These are phyloP conservation scores for Cordyceps cateniannulata DNA, from an alignment of 2,329 filamentous ascomycete genomes.

Conservation along the genomic window DNA sequence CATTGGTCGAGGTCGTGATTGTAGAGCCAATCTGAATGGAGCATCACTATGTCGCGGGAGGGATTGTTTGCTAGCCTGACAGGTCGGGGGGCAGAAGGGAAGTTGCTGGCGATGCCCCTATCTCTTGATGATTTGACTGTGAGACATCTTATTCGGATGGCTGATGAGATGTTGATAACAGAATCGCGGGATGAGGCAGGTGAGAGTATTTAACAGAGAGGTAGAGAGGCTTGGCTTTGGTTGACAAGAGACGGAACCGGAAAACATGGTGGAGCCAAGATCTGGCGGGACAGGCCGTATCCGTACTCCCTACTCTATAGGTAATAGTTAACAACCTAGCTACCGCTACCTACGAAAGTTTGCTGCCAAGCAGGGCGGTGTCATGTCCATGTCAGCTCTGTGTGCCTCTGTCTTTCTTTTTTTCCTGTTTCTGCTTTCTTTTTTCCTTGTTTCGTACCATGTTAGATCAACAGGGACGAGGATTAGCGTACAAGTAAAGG, in stretches of 20 bases:
- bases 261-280: constrained; percentile 11
- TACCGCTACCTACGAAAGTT: too few relatives aligned
- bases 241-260: constrained; percentile 17
- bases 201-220: not conserved
- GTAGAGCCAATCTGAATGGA: not conserved
- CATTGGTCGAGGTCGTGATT: not conserved
- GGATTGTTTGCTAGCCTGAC: not conserved
- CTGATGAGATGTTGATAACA: not conserved
- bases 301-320: too few relatives aligned
- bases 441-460: too few relatives aligned
- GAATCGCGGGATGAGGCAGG: not conserved
- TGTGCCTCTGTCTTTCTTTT: too few relatives aligned
- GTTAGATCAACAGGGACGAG: too few relatives aligned
- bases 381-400: too few relatives aligned
- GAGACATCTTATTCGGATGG: not conserved
- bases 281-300: not conserved
- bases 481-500: too few relatives aligned
- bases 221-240: not conserved
- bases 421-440: too few relatives aligned
- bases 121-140: not conserved
- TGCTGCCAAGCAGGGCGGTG: too few relatives aligned
- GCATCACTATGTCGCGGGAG: not conserved
- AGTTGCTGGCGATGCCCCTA: not conserved
- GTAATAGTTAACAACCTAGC: too few relatives aligned
- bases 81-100: not conserved